Percentiles rank a stretch among this genome's conserved stretches.
phyloP scores from a whole-genome alignment of 441 rosid species.

The Populus hybrid region DNA sequence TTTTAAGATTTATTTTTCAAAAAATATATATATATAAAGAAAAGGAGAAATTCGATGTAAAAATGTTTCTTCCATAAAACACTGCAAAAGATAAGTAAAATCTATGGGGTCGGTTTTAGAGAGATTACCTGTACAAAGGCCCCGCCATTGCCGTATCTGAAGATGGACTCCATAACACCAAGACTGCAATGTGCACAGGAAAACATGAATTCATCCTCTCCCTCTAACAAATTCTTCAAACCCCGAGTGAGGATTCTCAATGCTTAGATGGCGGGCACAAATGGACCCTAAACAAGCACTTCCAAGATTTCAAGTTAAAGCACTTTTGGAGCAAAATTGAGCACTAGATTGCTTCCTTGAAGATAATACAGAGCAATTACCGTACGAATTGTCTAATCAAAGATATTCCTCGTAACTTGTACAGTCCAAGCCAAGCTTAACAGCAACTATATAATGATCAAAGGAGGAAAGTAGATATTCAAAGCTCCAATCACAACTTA shows the following conservation, averaged over 20 bases:
- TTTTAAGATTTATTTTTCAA: too few relatives aligned
- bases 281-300: constrained; percentile 95
- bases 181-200: constrained; percentile 96
- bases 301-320: constrained; percentile 68
- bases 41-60: too few relatives aligned
- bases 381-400: constrained; percentile 66
- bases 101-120: too few relatives aligned
- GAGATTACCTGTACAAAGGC: constrained; percentile 87
- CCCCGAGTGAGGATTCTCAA: constrained; percentile 73
- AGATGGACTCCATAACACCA: constrained; percentile 61
- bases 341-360: constrained; percentile 83
- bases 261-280: constrained; percentile 78
- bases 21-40: too few relatives aligned
- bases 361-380: constrained; percentile 80
- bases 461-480: constrained; percentile 46
- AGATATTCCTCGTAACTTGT: constrained; percentile 90
- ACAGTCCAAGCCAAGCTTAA: constrained; percentile 73
- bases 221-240: constrained; percentile 67
- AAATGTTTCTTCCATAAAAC: too few relatives aligned
- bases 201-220: constrained; percentile 97
- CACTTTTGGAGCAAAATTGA: constrained; percentile 63
- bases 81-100: too few relatives aligned
- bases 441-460: constrained; percentile 48
- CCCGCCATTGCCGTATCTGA: constrained; percentile 83
- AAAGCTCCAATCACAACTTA: constrained; percentile 77